Evolutionary conservation across 23 red algal species (phyloP).

Genomic region (Gracilaria vermiculophylla): DNA sequence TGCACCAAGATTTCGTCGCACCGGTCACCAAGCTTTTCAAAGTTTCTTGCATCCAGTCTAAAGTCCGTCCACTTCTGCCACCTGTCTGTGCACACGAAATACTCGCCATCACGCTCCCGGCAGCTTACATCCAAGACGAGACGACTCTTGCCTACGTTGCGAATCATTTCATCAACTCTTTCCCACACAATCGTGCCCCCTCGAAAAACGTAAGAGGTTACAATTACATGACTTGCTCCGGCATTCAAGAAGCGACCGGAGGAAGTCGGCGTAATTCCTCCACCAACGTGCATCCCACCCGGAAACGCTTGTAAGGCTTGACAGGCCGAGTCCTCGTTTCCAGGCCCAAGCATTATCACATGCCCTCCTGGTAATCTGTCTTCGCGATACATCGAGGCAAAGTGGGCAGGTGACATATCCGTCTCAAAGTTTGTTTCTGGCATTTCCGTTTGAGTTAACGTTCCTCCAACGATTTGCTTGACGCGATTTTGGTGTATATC

Average conservation of each 20-base stretch:
- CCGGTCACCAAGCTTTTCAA: constrained; percentile 47
- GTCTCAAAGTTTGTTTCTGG: constrained; percentile 87
- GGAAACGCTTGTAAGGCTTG: constrained; percentile 80
- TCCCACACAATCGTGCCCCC: constrained; percentile 68
- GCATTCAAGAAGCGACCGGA: constrained; percentile 61
- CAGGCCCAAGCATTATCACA: constrained; percentile 91
- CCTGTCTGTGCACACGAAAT: constrained; percentile 92
- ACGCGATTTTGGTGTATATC: constrained; percentile 88
- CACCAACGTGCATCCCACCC: constrained; percentile 89
- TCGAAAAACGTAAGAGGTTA: constrained; percentile 96
- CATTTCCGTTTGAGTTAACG: constrained; percentile 45
- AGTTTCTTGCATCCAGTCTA: constrained; percentile 39
- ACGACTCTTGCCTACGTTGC: constrained; percentile 50
- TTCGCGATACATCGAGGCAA: constrained; percentile 64
- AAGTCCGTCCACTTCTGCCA: constrained; percentile 84
- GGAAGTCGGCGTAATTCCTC: constrained; percentile 76
- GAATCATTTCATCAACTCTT: constrained; percentile 67
- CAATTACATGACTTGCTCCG: constrained; percentile 95
- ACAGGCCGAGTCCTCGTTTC: constrained; percentile 74
- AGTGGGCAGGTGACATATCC: constrained; percentile 52
- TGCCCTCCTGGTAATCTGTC: constrained; percentile 89
- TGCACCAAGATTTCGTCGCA: constrained; percentile 97
- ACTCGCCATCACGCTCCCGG: constrained; percentile 63
- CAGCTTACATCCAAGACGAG: constrained; percentile 93
- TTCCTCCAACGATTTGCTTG: constrained; percentile 94